Conservation (phyloP, 2,329 filamentous ascomycete genomes). For the Aspergillus niger region DNA sequence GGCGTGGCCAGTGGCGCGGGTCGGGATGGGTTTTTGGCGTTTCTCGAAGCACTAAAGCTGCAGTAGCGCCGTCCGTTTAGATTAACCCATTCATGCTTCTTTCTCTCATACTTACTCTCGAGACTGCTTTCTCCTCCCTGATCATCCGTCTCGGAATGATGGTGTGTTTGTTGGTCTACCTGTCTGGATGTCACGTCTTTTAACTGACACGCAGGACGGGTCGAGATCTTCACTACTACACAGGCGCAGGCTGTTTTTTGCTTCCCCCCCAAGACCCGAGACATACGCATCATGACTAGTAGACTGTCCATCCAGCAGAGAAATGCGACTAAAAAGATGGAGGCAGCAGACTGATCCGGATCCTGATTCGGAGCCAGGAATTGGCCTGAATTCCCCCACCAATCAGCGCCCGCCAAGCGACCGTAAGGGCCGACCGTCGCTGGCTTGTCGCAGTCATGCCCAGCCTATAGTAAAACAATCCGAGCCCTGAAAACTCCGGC, state of each 20-base stretch:
- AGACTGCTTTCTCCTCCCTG: too few species aligned
- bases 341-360: conserved; percentile 2
- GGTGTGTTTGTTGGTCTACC: too few species aligned
- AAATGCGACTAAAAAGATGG: background rate
- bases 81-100: background rate
- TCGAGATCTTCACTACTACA: too few species aligned
- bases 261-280: background rate
- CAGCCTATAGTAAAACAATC: conserved; percentile 7
- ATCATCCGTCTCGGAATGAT: too few species aligned
- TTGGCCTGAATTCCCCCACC: background rate
- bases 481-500: background rate
- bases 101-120: background rate
- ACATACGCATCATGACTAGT: background rate
- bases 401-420: background rate
- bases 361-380: conserved; percentile 1
- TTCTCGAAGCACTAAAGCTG: conserved; percentile 4
- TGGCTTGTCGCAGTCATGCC: background rate
- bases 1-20: background rate
- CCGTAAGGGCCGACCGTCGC: background rate
- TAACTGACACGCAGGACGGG: background rate
- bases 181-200: background rate
- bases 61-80: conserved; percentile 3
- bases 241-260: too few species aligned
- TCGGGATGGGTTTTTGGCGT: background rate
- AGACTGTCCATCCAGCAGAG: background rate